phyloP scores from a whole-genome alignment of 176 grass and related monocot species.

The Thinopyrum elongatum region DNA sequence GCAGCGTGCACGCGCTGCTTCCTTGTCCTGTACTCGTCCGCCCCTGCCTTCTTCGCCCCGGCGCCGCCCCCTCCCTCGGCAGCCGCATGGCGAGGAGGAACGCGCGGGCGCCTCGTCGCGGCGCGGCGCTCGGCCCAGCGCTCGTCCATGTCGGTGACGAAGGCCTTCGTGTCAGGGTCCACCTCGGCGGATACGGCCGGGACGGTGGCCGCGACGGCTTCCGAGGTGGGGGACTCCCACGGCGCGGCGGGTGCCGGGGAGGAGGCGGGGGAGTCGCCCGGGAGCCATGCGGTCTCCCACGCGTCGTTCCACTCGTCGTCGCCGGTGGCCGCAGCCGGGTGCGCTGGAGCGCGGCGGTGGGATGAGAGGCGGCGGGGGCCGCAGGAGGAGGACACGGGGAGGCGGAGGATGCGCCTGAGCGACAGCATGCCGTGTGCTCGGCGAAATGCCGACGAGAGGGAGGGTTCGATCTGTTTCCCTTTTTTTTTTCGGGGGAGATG shows the following conservation, averaged over 20 bases:
- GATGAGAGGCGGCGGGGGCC: conserved; percentile 22
- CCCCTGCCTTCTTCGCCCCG: conserved; percentile 44
- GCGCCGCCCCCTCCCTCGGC: conserved; percentile 28
- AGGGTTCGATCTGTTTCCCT: background rate
- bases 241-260: conserved; percentile 56
- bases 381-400: conserved; percentile 11
- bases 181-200: conserved; percentile 41
- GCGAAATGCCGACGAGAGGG: conserved; percentile 39
- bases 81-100: background rate
- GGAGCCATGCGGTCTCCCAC: conserved; percentile 97
- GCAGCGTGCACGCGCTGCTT: conserved; percentile 91
- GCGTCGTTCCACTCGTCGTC: conserved; percentile 96
- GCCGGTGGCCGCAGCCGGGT: conserved; percentile 26
- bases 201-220: background rate
- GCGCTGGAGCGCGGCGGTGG: conserved; percentile 9
- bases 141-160: conserved; percentile 95
- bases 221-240: conserved; percentile 50
- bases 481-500: too few species aligned
- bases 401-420: conserved; percentile 39
- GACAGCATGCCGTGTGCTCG: conserved; percentile 69
- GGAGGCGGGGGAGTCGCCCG: conserved; percentile 51
- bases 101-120: conserved; percentile 32
- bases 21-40: conserved; percentile 74
- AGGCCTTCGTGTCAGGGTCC: conserved; percentile 85
- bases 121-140: conserved; percentile 67